Conservation (phyloP, 257 asterid species). For the Solanum appendiculatum region DNA sequence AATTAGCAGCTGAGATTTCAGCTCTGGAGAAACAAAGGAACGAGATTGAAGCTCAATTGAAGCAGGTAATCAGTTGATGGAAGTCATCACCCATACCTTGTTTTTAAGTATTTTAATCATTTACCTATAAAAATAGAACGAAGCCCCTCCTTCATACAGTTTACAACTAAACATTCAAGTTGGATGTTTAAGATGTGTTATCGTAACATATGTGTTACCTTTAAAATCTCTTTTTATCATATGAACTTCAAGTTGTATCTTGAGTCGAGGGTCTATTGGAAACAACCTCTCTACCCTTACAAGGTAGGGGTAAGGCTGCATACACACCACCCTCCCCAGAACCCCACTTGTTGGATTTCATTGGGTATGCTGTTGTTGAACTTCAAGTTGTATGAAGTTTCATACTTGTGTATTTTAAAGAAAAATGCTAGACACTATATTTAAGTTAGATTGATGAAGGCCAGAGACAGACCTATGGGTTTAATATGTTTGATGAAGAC, state of each 20-base stretch:
- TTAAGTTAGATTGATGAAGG: not conserved
- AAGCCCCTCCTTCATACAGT: not conserved
- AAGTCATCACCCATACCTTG: not conserved
- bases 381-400: not conserved
- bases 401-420: not conserved
- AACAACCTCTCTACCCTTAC: not conserved
- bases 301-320: not conserved
- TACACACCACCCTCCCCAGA: not conserved
- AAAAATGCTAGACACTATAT: not conserved
- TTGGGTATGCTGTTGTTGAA: not conserved
- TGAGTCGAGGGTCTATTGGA: not conserved
- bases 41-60: constrained; percentile 81
- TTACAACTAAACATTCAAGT: not conserved
- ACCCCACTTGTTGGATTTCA: not conserved
- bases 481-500: not conserved
- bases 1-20: constrained; percentile 63
- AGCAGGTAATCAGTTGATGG: constrained; percentile 42
- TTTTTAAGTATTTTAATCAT: not conserved
- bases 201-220: not conserved
- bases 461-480: not conserved
- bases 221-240: not conserved
- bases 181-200: not conserved
- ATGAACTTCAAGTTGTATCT: not conserved
- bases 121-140: not conserved
- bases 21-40: constrained; percentile 79